Evolutionary conservation across 192 early-diverging fungal species (phyloP).

Genomic region (Coemansia sp.): DNA sequence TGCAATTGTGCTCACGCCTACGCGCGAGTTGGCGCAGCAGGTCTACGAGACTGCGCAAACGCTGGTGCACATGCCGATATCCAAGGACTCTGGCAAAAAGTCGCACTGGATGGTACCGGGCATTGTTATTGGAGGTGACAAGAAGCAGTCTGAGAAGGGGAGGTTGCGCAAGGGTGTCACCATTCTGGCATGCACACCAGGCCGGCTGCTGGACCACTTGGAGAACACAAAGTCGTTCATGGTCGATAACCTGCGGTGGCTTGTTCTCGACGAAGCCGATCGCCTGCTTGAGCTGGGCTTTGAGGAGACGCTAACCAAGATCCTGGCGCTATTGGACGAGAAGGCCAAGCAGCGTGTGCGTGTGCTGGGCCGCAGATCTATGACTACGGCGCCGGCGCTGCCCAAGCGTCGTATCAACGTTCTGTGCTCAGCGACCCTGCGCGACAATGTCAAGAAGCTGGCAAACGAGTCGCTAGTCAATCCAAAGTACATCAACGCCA

Average conservation of each 20-base stretch:
- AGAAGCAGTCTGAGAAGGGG: slow-evolving; percentile 78
- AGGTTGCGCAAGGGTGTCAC: slow-evolving; percentile 84
- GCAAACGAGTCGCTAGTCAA: slow-evolving; percentile 76
- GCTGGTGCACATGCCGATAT: slow-evolving; percentile 63
- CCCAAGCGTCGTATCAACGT: slow-evolving; percentile 72
- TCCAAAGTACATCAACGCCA: slow-evolving; percentile 78
- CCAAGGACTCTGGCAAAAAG: slow-evolving; percentile 35
- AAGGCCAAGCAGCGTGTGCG: slow-evolving; percentile 29
- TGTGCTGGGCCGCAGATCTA: slow-evolving; percentile 19
- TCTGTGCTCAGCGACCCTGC: slow-evolving; percentile 91
- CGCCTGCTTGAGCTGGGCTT: slow-evolving; percentile 93
- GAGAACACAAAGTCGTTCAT: slow-evolving; percentile 84
- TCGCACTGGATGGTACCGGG: slow-evolving; percentile 85
- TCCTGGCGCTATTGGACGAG: slow-evolving; percentile 64
- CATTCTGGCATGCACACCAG: slow-evolving; percentile 92
- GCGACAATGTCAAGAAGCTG: slow-evolving; percentile 78
- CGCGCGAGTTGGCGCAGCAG: slow-evolving; percentile 97
- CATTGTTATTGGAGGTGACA: slow-evolving; percentile 80
- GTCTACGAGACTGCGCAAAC: slow-evolving; percentile 75
- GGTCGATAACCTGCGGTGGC: slow-evolving; percentile 84
- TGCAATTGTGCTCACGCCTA: slow-evolving; percentile 91
- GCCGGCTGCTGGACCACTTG: slow-evolving; percentile 87
- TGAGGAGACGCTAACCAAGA: slow-evolving; percentile 72
- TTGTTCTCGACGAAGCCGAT: slow-evolving; percentile 98
- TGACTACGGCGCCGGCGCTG: slow-evolving; percentile 51